Base-by-base conservation (phyloP, 2,329 filamentous ascomycete species). In the Claviceps lovelessii region DNA sequence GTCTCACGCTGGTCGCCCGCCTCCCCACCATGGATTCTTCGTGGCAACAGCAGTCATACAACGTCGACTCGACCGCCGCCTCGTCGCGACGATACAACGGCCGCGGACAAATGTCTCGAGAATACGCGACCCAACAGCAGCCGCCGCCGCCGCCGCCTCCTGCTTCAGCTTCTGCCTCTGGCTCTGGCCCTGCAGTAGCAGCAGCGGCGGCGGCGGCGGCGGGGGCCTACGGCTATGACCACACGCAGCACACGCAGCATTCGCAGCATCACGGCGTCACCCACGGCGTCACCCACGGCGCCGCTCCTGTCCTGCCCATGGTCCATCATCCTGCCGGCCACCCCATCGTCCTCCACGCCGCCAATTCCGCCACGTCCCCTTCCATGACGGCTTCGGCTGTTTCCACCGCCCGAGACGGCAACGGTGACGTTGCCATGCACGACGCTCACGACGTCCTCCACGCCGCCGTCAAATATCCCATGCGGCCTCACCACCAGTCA, bases 401-500 rank as follows among this genome's bases (percentile, higher is more conserved):
- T 59, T 75, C 79, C 61, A 79, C 82, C 63, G 69, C 77, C 64
- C 83, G 84, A 73, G 85, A 88, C 71, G 80, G 80, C 60, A 88
- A 86, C 67, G 81, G 83, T 64, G 86, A 90, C 71, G 77, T 88
- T 56, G 75, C 84, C 58, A 96, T 96, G 90, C 88, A 93, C 70
- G 90, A 95, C 70, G 75, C 81, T 58, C 77, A 79, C 60, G 90
- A 95, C 69, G 23, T 23, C 23, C 82, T 87, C 50, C 94, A 94
- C 72, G 84, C 86, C 64, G 82, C 84, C 69, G 83, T 88, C 65
- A 95, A 95, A 70, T 95, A 95, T 70, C 81, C 87, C 57, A 82
- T 89, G 72, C 83, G 88, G 61, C 82, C 88, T 47, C 82, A 82
- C 68, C 86, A 90, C 66, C 84, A 89, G 67, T 82, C 89, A 64